Evolutionary conservation across 257 asterid genomes (phyloP), one percentile per base, ranked within the genome.

Genomic region (Nicotiana otophora): DNA sequence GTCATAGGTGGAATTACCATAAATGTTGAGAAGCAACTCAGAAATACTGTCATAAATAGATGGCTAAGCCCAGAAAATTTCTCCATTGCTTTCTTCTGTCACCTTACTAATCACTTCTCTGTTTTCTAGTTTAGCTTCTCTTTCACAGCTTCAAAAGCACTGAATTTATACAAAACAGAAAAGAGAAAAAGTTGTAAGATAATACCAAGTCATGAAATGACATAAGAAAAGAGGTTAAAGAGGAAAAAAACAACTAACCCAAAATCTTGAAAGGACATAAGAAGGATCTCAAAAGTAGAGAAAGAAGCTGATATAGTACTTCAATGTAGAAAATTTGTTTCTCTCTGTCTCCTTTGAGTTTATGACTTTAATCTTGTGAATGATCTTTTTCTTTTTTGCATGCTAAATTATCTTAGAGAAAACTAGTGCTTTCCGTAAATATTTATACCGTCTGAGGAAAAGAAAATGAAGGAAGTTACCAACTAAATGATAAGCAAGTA

Each of bases 1-100:
- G 90, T 93, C 85, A 93, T 92, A 57, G 97, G 95, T 83, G 99
- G 97, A 90, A 85, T 84, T 91, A 95, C 99, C 97, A 95, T 95
- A 91, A 91, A 88, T 61, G 88, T 81, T 36, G 98, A 86, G 87
- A 91, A 92, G 86, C 95, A 89, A 87, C 88, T 85, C 81, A 95
- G 96, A 82, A 95, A 95, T 86, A 92, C 93, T 84, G 98, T 91
- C 93, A 89, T 89, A 91, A 92, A 93, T 30, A 95, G 91, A 91
- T 95, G 99, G 89, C 97, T 83, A 83, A 95, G 91, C 81, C 94
- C 97, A 75, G 46, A 75, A 28, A 0, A 4, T 51, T 75, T 51
- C 80, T 75, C 80, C 80, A 75, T 75, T 75, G 42, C 62, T 15
- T 12, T 3, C 5, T 5, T 20, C 12, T 42, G 12, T 70, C 23